Evolutionary conservation across 208 protist genomes (phyloP).

Genomic region (Angomonas ambiguus): DNA sequence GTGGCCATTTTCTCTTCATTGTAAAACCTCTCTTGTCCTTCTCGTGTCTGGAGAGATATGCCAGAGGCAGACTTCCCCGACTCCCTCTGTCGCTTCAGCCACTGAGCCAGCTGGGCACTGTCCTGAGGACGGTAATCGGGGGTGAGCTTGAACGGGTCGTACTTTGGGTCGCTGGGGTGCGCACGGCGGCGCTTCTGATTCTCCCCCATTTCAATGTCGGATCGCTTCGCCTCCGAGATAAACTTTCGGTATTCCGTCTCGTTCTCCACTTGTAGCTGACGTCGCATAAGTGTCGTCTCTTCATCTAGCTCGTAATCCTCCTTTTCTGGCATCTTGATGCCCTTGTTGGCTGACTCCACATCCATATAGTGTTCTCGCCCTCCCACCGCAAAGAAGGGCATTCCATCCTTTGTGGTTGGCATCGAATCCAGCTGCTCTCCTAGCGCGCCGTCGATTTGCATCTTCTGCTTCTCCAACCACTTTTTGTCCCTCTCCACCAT

Average conservation of each 20-base stretch:
- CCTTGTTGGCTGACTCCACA: constrained; percentile 56
- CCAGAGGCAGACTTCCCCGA: constrained; percentile 74
- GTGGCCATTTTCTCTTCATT: constrained; percentile 92
- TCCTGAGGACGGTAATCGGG: constrained; percentile 85
- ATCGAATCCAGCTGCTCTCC: constrained; percentile 37
- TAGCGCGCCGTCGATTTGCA: constrained; percentile 25
- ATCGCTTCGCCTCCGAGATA: constrained; percentile 71
- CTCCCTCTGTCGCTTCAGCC: constrained; percentile 83
- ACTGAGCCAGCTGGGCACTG: constrained; percentile 72
- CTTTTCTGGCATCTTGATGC: constrained; percentile 43
- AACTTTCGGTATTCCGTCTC: constrained; percentile 87
- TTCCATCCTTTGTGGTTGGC: constrained; percentile 62
- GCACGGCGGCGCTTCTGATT: constrained; percentile 64
- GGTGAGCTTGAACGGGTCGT: constrained; percentile 84
- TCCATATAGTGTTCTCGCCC: constrained; percentile 63
- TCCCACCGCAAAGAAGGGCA: constrained; percentile 56
- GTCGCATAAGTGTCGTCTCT: constrained; percentile 68
- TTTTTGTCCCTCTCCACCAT: constrained; percentile 76
- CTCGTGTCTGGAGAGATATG: constrained; percentile 65
- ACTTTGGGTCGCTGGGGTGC: constrained; percentile 84
- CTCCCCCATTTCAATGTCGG: constrained; percentile 48
- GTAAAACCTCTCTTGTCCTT: constrained; percentile 88
- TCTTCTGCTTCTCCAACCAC: constrained; percentile 60
- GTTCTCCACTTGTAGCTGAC: constrained; percentile 85
- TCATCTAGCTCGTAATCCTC: constrained; percentile 83